Evolutionary conservation across 2,329 filamentous ascomycete genomes (phyloP).

Genomic region (Onygenales sp.): DNA sequence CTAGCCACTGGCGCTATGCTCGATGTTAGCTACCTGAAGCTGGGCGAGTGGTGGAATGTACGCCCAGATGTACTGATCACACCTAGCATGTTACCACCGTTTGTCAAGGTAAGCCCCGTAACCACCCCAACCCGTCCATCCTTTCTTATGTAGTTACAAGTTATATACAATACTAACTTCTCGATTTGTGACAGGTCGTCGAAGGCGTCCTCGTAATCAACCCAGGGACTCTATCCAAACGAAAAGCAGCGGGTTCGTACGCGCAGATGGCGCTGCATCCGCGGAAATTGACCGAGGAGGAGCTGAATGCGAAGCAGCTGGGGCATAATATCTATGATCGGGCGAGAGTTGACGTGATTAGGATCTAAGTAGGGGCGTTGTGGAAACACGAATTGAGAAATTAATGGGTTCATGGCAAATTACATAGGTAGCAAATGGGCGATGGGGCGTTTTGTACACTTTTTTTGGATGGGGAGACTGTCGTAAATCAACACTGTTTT

Average conservation of each 20-base stretch:
- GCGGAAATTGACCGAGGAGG: conserved; percentile 49
- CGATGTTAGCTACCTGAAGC: conserved; percentile 73
- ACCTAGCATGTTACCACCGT: conserved; percentile 74
- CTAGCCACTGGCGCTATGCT: conserved; percentile 65
- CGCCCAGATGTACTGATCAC: conserved; percentile 75
- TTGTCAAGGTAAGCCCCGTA: conserved; percentile 61
- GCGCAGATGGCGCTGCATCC: conserved; percentile 68
- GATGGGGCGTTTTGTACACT: neutral
- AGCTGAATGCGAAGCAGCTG: conserved; percentile 49
- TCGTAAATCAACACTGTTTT: too few relatives aligned
- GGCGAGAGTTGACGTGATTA: conserved; percentile 76
- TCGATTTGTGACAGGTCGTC: conserved; percentile 54
- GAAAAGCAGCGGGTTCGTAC: conserved; percentile 74
- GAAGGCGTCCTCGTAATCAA: conserved; percentile 87
- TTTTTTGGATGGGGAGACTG: too few relatives aligned
- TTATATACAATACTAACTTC: neutral
- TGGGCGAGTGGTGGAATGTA: conserved; percentile 84
- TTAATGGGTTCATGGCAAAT: neutral
- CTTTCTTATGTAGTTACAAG: neutral
- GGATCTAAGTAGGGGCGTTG: conserved; percentile 45
- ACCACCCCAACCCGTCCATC: neutral
- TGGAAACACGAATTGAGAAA: neutral
- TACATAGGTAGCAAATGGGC: neutral
- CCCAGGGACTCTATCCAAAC: conserved; percentile 77
- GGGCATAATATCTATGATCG: conserved; percentile 72